Evolutionary conservation across 805 yeast genomes (phyloP).

Genomic region (Wickerhamia fluorescens): DNA sequence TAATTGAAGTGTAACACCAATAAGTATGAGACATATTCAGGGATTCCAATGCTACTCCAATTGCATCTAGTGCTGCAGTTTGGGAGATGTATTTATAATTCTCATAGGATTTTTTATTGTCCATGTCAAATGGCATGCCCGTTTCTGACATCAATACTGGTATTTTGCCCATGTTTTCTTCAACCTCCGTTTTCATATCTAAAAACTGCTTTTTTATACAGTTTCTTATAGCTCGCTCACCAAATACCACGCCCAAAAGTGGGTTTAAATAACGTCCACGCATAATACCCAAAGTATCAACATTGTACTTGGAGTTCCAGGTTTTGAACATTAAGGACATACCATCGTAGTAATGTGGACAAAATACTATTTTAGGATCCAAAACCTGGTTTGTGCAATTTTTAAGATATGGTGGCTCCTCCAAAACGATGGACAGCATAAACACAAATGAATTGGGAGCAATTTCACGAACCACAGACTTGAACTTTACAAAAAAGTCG

Average conservation of each 20-base stretch:
- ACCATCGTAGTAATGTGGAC: conserved; percentile 94
- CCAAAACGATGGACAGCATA: conserved; percentile 78
- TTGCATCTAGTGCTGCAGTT: conserved; percentile 76
- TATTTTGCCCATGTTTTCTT: conserved; percentile 53
- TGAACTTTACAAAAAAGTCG: conserved; percentile 49
- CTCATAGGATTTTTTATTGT: conserved; percentile 61
- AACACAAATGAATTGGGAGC: conserved; percentile 47
- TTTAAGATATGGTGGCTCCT: conserved; percentile 62
- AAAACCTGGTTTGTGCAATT: conserved; percentile 41
- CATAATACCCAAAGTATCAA: conserved; percentile 84
- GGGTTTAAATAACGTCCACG: conserved; percentile 73
- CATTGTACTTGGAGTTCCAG: conserved; percentile 80
- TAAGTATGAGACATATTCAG: conserved; percentile 64
- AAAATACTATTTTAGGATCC: conserved; percentile 60
- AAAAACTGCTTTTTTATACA: conserved; percentile 61
- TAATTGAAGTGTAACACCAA: conserved; percentile 78
- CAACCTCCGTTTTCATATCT: conserved; percentile 62
- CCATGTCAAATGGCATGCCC: conserved; percentile 98
- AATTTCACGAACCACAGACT: conserved; percentile 38
- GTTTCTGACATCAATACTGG: conserved; percentile 86
- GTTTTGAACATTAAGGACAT: conserved; percentile 85
- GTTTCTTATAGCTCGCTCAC: conserved; percentile 70
- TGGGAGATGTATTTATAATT: conserved; percentile 68
- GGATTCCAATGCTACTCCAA: conserved; percentile 72
- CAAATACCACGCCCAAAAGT: conserved; percentile 66